Base-by-base conservation (phyloP, 345 rosid genomes). In the Euphorbia tirucalli region DNA sequence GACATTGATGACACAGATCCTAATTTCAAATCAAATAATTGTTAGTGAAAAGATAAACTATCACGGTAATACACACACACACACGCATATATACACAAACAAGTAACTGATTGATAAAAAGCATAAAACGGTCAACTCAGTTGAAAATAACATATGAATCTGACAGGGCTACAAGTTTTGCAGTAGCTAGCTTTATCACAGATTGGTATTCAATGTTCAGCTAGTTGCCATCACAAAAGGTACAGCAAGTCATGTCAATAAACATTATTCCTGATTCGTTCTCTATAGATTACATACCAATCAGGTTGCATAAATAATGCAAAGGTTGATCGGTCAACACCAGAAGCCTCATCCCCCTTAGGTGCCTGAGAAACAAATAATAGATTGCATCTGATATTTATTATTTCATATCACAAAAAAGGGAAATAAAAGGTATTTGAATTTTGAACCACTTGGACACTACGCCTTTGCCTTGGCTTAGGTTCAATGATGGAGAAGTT, bases 281-380 rank as follows among this genome's bases (percentile, higher is more conserved):
- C 9, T 48, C 35, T 54, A 60, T 25, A 13, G 31, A 15, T 55
- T 55, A 49, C 73, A 32, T 88, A 91, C 97, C 98, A 94, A 77
- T 94, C 97, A 43, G 96, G 98, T 82, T 94, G 96, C 97, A 91
- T 94, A 81, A 91, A 91, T 62, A 94, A 83, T 77, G 98, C 95
- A 79, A 90, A 94, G 49, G 97, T 90, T 16, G 98, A 90, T 50
- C 95, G 82, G 60, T 91, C 95, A 75, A 94, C 74, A 55, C 92
- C 89, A 50, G 69, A 64, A 79, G 88, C 84, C 16, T 80, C 86
- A 61, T 81, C 90, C 77, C 94, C 98, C 71, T 80, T 82, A 57
- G 97, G 93, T 19, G 98, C 96, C 98, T 93, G 72, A 70, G 44
- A 37, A 71, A 62, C 37, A 68, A 44, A 61, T 74, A 44, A 39